A percentile compares a stretch with the other conserved stretches of the same genome.
These are phyloP conservation scores for Heliocybe sulcata DNA, from an alignment of 1,284 basidiomycete genomes.

Conservation along the genomic window DNA sequence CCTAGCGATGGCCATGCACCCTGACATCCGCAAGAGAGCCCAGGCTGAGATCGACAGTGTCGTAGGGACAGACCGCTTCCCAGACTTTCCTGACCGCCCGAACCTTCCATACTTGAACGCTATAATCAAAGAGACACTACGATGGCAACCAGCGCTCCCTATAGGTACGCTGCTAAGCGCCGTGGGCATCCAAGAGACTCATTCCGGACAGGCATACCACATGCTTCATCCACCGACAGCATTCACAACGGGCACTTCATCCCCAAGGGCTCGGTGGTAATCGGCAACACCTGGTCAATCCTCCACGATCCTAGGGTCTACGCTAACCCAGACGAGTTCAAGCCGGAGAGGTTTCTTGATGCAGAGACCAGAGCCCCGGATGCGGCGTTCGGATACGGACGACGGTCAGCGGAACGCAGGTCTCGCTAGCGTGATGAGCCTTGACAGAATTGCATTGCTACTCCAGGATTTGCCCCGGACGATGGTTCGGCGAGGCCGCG, in stretches of 20 bases:
- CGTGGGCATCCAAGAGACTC: background rate
- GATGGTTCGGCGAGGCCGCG: background rate
- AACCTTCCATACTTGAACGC: slow-evolving; percentile 20
- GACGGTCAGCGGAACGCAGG: slow-evolving; percentile 11
- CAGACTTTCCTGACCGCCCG: slow-evolving; percentile 18
- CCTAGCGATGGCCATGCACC: slow-evolving; percentile 14
- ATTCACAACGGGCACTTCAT: slow-evolving; percentile 11
- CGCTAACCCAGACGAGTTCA: slow-evolving; percentile 22
- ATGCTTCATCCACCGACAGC: slow-evolving; percentile 9
- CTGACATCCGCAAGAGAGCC: slow-evolving; percentile 13
- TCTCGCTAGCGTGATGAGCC: background rate
- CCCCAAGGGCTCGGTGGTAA: slow-evolving; percentile 12
- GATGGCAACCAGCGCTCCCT: slow-evolving; percentile 20
- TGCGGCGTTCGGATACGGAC: slow-evolving; percentile 23
- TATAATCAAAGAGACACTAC: slow-evolving; percentile 19
- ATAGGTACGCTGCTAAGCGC: background rate
- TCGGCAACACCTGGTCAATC: slow-evolving; percentile 14
- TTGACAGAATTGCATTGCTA: background rate
- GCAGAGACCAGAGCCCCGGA: slow-evolving; percentile 18
- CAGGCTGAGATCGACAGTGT: slow-evolving; percentile 21
- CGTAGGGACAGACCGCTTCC: slow-evolving; percentile 17
- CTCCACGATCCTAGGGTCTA: slow-evolving; percentile 19
- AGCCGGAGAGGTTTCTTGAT: slow-evolving; percentile 22
- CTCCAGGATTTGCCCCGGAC: background rate
- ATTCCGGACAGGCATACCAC: slow-evolving; percentile 9